Evolutionary conservation across 805 yeast genomes (phyloP).

Genomic region (Saturnispora ahearnii): DNA sequence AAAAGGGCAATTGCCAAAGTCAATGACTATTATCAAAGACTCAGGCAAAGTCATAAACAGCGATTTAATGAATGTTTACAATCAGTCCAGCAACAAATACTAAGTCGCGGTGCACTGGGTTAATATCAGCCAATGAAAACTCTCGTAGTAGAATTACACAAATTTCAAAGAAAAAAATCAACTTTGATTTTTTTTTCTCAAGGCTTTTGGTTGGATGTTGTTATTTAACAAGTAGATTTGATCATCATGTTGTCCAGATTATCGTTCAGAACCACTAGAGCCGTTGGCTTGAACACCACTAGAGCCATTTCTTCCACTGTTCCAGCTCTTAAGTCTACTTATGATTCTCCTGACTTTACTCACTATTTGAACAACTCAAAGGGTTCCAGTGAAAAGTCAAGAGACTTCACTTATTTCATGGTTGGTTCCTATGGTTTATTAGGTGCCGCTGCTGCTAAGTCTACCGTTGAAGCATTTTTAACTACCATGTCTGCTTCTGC

Average conservation of each 20-base stretch:
- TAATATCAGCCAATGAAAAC: conserved; percentile 5
- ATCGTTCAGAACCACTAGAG: conserved; percentile 23
- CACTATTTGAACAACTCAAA: conserved; percentile 64
- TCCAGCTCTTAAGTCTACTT: conserved; percentile 55
- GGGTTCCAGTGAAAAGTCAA: conserved; percentile 59
- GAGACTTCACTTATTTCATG: conserved; percentile 93
- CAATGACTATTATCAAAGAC: background rate
- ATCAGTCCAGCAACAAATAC: background rate
- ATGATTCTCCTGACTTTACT: conserved; percentile 86
- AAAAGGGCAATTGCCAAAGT: background rate
- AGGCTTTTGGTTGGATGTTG: conserved; percentile 1
- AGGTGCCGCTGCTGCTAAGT: conserved; percentile 90
- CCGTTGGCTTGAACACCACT: conserved; percentile 25
- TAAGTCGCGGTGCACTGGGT: conserved; percentile 2
- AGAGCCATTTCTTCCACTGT: conserved; percentile 47
- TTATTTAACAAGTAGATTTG: background rate
- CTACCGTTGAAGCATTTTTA: conserved; percentile 89
- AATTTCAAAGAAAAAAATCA: background rate
- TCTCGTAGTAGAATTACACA: background rate
- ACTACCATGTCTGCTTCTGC: conserved; percentile 96
- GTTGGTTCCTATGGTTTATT: conserved; percentile 91
- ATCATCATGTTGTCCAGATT: conserved; percentile 26
- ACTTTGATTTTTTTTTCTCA: background rate
- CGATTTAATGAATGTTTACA: background rate
- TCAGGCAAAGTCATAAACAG: background rate